phyloP scores from a whole-genome alignment of 1,139 yeast species.

The Nakaseomyces nivariensis region DNA sequence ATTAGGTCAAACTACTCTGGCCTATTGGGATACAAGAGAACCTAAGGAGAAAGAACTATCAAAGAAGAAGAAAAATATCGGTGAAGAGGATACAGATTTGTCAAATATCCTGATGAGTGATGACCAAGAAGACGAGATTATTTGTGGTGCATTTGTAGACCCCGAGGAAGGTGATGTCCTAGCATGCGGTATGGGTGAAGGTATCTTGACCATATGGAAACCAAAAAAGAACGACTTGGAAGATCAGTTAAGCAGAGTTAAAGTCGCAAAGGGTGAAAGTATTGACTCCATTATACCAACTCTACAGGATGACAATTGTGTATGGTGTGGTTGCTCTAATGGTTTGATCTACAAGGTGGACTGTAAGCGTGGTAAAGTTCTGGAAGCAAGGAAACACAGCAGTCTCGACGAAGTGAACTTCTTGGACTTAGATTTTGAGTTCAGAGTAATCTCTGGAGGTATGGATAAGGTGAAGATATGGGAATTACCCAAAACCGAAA shows the following conservation, averaged over 20 bases:
- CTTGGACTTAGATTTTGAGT: constrained; percentile 71
- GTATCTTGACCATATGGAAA: constrained; percentile 87
- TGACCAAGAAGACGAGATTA: constrained; percentile 86
- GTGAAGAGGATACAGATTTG: background rate
- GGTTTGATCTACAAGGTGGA: constrained; percentile 68
- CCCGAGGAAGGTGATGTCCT: constrained; percentile 55
- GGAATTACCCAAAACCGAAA: constrained; percentile 33
- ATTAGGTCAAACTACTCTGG: constrained; percentile 73
- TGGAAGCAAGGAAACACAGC: constrained; percentile 61
- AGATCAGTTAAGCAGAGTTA: constrained; percentile 77
- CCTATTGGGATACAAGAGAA: constrained; percentile 71
- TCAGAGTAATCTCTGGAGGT: constrained; percentile 70
- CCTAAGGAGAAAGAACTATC: constrained; percentile 5
- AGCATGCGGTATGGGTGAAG: constrained; percentile 84
- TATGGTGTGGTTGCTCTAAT: constrained; percentile 81
- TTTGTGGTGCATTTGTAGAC: constrained; percentile 64
- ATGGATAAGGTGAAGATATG: constrained; percentile 75
- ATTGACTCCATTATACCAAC: constrained; percentile 72
- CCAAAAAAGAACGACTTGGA: constrained; percentile 52
- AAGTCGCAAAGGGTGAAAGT: constrained; percentile 60
- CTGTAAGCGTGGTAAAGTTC: constrained; percentile 51
- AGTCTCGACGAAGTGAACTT: constrained; percentile 52
- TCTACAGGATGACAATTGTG: constrained; percentile 57
- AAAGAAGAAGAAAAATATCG: background rate
- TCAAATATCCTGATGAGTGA: constrained; percentile 46